Evolutionary conservation across 176 grass and related monocot species (phyloP), one percentile per base, ranked within the genome.

Genomic region (Oryza coarctata): DNA sequence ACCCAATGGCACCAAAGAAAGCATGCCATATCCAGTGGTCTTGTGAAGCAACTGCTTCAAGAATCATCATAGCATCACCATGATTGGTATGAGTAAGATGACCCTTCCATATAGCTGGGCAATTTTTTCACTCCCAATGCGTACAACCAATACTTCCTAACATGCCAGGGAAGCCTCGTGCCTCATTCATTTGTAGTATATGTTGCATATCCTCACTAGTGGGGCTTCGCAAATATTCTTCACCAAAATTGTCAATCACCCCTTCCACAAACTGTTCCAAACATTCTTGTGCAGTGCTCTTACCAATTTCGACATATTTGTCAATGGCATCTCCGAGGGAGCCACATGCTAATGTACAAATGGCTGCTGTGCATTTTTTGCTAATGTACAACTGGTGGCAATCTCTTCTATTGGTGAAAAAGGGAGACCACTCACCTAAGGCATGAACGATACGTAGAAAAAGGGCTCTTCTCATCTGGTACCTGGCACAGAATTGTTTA

Each of bases 321-420:
- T 75, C 77, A 23, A 55, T 13, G 27, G 23, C 12, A 41, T 80
- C 78, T 69, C 22, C 29, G 0, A 49, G 45, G 63, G 63, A 68
- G 38, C 85, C 78, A 66, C 29, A 32, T 41, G 70, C 35, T 86
- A 86, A 75, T 23, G 80, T 86, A 81, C 28, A 61, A 35, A 86
- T 81, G 68, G 47, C 84, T 26, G 30, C 22, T 68, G 85, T 86
- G 85, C 85, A 86, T 63, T 86, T n/a, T 86, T 63, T 86, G 78
- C 12, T 81, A 65, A 81, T 77, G 85, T n/a, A 55, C 63, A 71
- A 69, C 27, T 81, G 60, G 39, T 27, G 29, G 22, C 27, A 86
- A n/a, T 81, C 85, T 36, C 45, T 81, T 47, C 85, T 79, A 52
- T 62, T 67, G 38, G 71, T 86, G 78, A 86, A 86, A 75, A 69